Evolutionary conservation across 305 asterid genomes (phyloP).

Genomic region (Solanum hybrid): DNA sequence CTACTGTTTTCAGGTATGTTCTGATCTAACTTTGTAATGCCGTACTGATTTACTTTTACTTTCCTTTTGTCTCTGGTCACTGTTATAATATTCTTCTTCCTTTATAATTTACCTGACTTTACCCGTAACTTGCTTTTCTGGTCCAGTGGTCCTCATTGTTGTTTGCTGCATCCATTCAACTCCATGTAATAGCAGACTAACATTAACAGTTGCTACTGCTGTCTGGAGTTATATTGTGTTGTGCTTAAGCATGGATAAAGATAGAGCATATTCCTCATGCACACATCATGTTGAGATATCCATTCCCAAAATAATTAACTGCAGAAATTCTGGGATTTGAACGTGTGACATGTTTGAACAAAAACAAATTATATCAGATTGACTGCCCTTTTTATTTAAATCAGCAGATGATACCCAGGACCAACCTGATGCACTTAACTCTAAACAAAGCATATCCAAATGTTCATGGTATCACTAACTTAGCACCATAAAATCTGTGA

Average conservation of each 20-base stretch:
- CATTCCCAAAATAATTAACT: not conserved
- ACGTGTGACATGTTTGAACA: not conserved
- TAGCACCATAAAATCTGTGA: not conserved
- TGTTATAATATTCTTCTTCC: not conserved
- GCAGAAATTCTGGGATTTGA: not conserved
- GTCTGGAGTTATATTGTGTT: not conserved
- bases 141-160: not conserved
- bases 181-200: not conserved
- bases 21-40: constrained; percentile 8
- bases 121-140: not conserved
- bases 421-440: not conserved
- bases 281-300: not conserved
- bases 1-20: constrained; percentile 82
- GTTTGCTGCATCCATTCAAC: not conserved
- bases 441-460: not conserved
- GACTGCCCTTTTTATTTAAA: not conserved
- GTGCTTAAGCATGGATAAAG: not conserved
- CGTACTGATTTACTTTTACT: not conserved
- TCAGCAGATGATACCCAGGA: not conserved
- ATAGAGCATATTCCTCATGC: not conserved
- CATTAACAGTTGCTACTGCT: not conserved
- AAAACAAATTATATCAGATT: not conserved
- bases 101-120: not conserved
- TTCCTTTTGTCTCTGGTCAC: not conserved
- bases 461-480: not conserved